Percentiles rank a stretch among this genome's conserved stretches.
phyloP scores from a whole-genome alignment of 257 asterid species.

The Leonotis leonurus region DNA sequence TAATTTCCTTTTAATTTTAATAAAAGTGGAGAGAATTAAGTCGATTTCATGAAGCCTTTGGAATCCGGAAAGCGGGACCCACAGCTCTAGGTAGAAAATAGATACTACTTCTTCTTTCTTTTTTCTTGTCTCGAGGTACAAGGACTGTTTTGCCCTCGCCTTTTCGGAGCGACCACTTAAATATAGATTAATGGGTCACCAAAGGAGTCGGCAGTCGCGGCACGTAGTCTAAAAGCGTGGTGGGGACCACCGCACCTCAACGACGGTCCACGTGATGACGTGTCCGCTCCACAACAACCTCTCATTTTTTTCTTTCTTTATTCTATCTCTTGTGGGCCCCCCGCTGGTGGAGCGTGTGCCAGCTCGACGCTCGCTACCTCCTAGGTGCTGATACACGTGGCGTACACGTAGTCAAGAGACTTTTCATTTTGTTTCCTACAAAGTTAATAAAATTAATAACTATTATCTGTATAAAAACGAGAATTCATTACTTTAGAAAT shows the following conservation, averaged over 20 bases:
- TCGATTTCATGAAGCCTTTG: constrained; percentile 50
- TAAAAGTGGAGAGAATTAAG: constrained; percentile 26
- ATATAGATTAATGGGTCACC: no score
- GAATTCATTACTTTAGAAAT: no score
- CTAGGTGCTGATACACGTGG: constrained; percentile 31
- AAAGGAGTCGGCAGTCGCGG: constrained; percentile 19
- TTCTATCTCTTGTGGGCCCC: constrained; percentile 20
- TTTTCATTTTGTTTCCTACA: no score
- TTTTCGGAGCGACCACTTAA: not conserved
- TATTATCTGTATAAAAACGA: no score
- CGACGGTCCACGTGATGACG: constrained; percentile 26
- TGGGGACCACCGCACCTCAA: constrained; percentile 14
- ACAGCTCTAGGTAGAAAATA: constrained; percentile 15
- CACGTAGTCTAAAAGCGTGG: constrained; percentile 7
- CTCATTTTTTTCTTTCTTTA: not conserved
- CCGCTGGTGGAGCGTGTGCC: constrained; percentile 3
- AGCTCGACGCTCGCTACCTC: constrained; percentile 31
- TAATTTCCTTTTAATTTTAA: constrained; percentile 1
- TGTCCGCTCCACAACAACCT: constrained; percentile 23
- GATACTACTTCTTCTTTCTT: not conserved
- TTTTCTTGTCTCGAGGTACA: not conserved
- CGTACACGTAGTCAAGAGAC: constrained; percentile 27
- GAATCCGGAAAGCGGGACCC: constrained; percentile 58
- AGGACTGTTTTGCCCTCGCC: constrained; percentile 27
- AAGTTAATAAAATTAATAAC: no score